These are phyloP conservation scores for Alternaria incomplexa DNA, from an alignment of 2,329 filamentous ascomycete species.

Conservation along the genomic window DNA sequence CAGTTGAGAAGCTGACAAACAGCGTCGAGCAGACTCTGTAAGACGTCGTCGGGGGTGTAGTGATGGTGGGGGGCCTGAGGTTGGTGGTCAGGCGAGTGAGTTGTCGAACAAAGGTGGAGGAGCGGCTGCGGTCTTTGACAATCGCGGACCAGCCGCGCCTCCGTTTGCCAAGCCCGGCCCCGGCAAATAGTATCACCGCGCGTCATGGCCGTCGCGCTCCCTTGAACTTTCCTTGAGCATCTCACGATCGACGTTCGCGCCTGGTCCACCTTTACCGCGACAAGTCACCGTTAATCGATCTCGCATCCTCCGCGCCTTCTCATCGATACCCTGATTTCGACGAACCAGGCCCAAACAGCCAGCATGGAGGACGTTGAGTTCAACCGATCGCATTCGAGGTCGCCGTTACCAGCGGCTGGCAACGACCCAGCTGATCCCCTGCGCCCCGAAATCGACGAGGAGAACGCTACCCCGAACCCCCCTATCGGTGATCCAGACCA, in stretches of 20 bases:
- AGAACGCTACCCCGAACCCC: slow-evolving; percentile 53
- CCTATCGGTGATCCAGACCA: slow-evolving; percentile 51
- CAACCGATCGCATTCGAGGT: slow-evolving; percentile 45
- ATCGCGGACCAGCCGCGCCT: background rate
- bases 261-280: slow-evolving; percentile 2
- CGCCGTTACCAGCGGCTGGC: slow-evolving; percentile 54
- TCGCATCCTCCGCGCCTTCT: background rate
- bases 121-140: slow-evolving; percentile 6
- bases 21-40: background rate
- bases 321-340: background rate
- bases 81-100: slow-evolving; percentile 8
- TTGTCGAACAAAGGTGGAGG: slow-evolving; percentile 6
- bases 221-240: slow-evolving; percentile 15
- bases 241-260: slow-evolving; percentile 13
- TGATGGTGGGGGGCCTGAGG: slow-evolving; percentile 5
- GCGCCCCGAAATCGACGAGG: slow-evolving; percentile 56
- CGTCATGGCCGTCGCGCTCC: slow-evolving; percentile 31
- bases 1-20: background rate
- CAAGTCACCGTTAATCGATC: background rate
- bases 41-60: background rate
- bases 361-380: slow-evolving; percentile 54
- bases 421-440: slow-evolving; percentile 55
- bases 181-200: slow-evolving; percentile 24
- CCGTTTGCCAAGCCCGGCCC: slow-evolving; percentile 15
- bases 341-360: background rate